Base-by-base conservation (phyloP, 768 basidiomycete genomes). In the Boletus barrowsii region DNA sequence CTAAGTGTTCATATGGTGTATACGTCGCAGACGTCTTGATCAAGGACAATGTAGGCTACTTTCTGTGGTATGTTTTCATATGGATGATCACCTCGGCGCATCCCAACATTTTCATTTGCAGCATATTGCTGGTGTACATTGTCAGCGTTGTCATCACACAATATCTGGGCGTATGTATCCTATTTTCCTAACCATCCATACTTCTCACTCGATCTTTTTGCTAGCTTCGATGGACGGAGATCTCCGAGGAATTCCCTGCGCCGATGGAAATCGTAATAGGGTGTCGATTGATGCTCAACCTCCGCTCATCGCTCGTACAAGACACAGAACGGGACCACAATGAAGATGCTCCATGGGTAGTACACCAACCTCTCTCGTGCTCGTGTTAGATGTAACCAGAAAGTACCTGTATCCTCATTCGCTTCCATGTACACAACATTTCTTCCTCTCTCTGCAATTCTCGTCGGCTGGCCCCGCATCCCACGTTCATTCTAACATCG, bases 1-100 rank as follows among this genome's bases (percentile, higher is more conserved):
- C 44, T 5, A 35, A 26, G 30, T 47, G 51, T 20, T 10, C 37
- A 11, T 22, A 50, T 7, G 53, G 52, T 2, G 35, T 57, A 0
- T 13, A 30, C n/a, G n/a, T 66, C 40, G 17, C 58, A 26, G 43
- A 47, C 7, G 32, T 26, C 4, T 52, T 63, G 14, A 13, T 65
- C 29, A 60, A 42, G 29, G 64, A 50, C 4, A 66, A 51, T 14
- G 40, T n/a, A 14, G 22, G 46, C 22, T 65, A 65, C 42, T 57
- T 57, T 54, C 11, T 60, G 14, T 60, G 49, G 63, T 65, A 42
- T 33, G 60, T 39, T 39, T 33, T 15, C 39, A 17, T 11, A 14
- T 41, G 22, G 14, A 3, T 7, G 2, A 3, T 30, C 5, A n/a
- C 1, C 2, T 22, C 17, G 26, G 22, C 26, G 22, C n/a, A 11